Evolutionary conservation across 371 early-diverging fungal genomes (phyloP).

Genomic region (Choanephora cucurbitarum): DNA sequence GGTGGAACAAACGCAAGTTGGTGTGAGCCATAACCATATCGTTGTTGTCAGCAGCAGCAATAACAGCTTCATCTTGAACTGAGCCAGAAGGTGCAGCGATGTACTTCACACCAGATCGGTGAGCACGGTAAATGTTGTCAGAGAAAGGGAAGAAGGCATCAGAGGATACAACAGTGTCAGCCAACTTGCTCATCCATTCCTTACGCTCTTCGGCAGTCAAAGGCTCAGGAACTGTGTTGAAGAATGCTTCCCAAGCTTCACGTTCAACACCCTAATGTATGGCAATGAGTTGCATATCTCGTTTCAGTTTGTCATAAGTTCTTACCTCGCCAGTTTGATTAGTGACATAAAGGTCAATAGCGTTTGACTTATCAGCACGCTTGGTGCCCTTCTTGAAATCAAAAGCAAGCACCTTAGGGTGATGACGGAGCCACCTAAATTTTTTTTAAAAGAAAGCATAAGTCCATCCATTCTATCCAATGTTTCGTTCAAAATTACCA

Average conservation of each 20-base stretch:
- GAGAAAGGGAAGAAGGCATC: slow-evolving; percentile 99
- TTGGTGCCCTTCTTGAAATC: slow-evolving; percentile 86
- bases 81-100: slow-evolving; percentile 92
- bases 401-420: slow-evolving; percentile 86
- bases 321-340: slow-evolving; percentile 75
- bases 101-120: slow-evolving; percentile 83
- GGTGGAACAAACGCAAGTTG: slow-evolving; percentile 92
- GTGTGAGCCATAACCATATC: slow-evolving; percentile 87
- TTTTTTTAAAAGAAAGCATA: no score
- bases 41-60: slow-evolving; percentile 81
- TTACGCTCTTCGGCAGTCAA: slow-evolving; percentile 81
- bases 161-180: slow-evolving; percentile 82
- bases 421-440: slow-evolving; percentile 88
- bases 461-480: neutral
- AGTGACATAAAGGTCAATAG: slow-evolving; percentile 93
- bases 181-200: slow-evolving; percentile 72
- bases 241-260: slow-evolving; percentile 78
- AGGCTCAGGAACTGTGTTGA: slow-evolving; percentile 76
- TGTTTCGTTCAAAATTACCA: slow-evolving; percentile 49
- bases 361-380: slow-evolving; percentile 95
- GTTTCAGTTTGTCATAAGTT: neutral
- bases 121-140: slow-evolving; percentile 92
- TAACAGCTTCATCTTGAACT: slow-evolving; percentile 85
- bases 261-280: slow-evolving; percentile 64
- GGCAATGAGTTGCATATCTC: neutral